Conservation (phyloP, 768 basidiomycete genomes). For the Chalciporus piperatus region DNA sequence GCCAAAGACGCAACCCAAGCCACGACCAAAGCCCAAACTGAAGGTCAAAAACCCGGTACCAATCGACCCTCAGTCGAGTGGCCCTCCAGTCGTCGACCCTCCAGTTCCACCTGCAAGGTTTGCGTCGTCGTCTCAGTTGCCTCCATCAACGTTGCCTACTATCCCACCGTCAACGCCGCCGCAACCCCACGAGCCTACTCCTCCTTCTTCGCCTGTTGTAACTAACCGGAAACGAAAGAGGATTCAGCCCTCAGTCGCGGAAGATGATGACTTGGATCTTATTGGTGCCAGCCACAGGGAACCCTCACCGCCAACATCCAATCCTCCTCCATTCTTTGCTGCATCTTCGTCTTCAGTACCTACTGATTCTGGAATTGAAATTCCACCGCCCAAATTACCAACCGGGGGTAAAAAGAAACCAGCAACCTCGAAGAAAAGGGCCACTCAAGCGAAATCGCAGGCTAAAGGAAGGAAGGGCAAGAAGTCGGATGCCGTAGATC, state of each 20-base stretch:
- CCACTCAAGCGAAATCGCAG: conserved; percentile 18
- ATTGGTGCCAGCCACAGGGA: background rate
- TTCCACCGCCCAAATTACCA: conserved; percentile 15
- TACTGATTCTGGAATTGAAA: conserved; percentile 27
- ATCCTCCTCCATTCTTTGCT: conserved; percentile 47
- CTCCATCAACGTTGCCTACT: conserved; percentile 32
- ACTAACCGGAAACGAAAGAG: conserved; percentile 28
- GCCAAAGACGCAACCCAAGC: conserved; percentile 23
- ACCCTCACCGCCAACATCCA: conserved; percentile 10
- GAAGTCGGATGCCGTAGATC: conserved; percentile 23
- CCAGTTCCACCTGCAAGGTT: conserved; percentile 33
- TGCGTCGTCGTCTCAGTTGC: conserved; percentile 30
- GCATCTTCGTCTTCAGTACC: conserved; percentile 39
- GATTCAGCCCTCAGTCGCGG: conserved; percentile 3
- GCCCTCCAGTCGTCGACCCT: conserved; percentile 13
- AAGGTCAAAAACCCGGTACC: conserved; percentile 17
- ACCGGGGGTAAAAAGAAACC: conserved; percentile 14
- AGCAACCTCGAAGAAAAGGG: conserved; percentile 16
- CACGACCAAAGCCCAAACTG: conserved; percentile 25
- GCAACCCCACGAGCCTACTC: conserved; percentile 21
- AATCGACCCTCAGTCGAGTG: conserved; percentile 17
- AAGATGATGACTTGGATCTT: conserved; percentile 15
- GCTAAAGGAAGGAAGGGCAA: conserved; percentile 28
- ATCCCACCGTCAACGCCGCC: conserved; percentile 23
- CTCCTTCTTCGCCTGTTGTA: conserved; percentile 24